phyloP scores from a whole-genome alignment of 352 stramenopile genomes.

The Vaucheria bursata region DNA sequence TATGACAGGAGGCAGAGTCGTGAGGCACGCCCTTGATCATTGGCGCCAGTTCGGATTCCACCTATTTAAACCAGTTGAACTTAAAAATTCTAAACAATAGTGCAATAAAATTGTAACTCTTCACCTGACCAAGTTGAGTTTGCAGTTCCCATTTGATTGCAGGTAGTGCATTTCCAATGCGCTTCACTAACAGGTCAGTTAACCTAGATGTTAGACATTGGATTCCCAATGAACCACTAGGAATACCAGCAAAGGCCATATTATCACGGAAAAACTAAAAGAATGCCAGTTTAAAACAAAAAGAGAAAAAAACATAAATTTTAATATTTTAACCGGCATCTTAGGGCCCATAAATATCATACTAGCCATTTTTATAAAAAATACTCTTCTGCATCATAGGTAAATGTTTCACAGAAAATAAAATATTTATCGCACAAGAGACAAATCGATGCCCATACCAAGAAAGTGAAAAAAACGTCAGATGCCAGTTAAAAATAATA shows the following conservation, averaged over 20 bases:
- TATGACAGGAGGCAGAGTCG: slow-evolving; percentile 30
- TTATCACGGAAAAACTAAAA: slow-evolving; percentile 31
- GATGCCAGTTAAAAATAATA: too few relatives aligned
- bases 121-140: slow-evolving; percentile 5
- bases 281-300: too few relatives aligned
- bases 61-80: slow-evolving; percentile 5
- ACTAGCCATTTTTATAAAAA: too few relatives aligned
- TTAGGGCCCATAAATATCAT: too few relatives aligned
- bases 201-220: slow-evolving; percentile 37
- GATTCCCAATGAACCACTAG: slow-evolving; percentile 35
- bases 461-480: too few relatives aligned
- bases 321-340: too few relatives aligned
- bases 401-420: too few relatives aligned
- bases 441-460: too few relatives aligned
- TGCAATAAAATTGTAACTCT: not conserved
- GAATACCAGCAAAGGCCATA: slow-evolving; percentile 32
- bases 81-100: not conserved
- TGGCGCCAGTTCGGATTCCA: slow-evolving; percentile 35
- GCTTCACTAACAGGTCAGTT: slow-evolving; percentile 46
- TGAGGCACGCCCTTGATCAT: slow-evolving; percentile 46
- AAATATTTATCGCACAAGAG: too few relatives aligned
- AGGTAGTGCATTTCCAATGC: slow-evolving; percentile 48
- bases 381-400: too few relatives aligned
- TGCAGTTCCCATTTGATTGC: slow-evolving; percentile 49
- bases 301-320: too few relatives aligned